phyloP scores from a whole-genome alignment of 2,329 filamentous ascomycete species.

The Ustulina deusta region DNA sequence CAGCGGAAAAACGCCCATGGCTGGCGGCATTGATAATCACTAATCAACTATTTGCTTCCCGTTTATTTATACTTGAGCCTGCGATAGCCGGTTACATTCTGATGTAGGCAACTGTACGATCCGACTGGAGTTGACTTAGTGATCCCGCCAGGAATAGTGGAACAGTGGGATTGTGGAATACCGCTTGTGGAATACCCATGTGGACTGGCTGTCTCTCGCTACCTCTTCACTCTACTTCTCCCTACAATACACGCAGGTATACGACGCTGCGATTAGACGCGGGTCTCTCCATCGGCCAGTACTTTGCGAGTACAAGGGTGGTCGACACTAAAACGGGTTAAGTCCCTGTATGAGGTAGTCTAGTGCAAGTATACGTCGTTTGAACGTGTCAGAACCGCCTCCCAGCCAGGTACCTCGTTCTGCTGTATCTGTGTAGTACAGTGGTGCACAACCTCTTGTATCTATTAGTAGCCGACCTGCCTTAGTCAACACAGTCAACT shows the following conservation, averaged over 20 bases:
- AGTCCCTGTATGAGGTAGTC: slow-evolving; percentile 12
- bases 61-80: slow-evolving; percentile 10
- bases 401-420: background rate
- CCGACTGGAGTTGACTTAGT: background rate
- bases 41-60: slow-evolving; percentile 17
- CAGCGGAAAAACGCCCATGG: slow-evolving; percentile 20
- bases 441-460: background rate
- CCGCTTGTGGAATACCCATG: background rate
- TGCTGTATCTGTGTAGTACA: background rate
- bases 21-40: slow-evolving; percentile 20
- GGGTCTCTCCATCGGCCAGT: slow-evolving; percentile 3
- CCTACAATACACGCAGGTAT: background rate
- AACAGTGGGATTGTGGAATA: too few species aligned
- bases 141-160: too few species aligned
- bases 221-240: background rate
- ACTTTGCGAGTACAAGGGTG: slow-evolving; percentile 1
- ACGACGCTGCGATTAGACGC: background rate
- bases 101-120: background rate
- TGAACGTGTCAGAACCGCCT: background rate
- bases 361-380: background rate
- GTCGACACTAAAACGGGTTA: slow-evolving; percentile 1
- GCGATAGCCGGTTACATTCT: background rate
- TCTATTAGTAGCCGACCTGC: background rate
- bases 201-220: background rate
- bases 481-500: background rate